phyloP scores from a whole-genome alignment of 805 yeast genomes.

The Ogataea nonfermentans region DNA sequence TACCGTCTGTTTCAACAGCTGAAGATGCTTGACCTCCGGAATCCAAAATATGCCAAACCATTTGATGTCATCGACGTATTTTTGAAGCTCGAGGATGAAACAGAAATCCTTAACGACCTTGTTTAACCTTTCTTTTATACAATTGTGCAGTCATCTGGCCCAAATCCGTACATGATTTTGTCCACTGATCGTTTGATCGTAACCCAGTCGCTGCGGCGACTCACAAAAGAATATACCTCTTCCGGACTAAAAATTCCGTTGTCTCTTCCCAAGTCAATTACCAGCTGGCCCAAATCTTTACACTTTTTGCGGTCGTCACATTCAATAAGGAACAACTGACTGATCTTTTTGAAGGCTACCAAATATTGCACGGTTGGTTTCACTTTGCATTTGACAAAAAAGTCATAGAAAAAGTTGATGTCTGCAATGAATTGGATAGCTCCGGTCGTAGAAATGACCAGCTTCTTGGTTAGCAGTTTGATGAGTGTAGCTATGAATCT shows the following conservation, averaged over 20 bases:
- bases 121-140: slow-evolving; percentile 36
- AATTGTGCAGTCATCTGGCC: slow-evolving; percentile 70
- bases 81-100: slow-evolving; percentile 25
- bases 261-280: slow-evolving; percentile 80
- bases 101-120: slow-evolving; percentile 18
- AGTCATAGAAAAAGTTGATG: slow-evolving; percentile 73
- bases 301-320: slow-evolving; percentile 63
- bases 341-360: slow-evolving; percentile 78
- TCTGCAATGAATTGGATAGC: slow-evolving; percentile 82
- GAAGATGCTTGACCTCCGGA: slow-evolving; percentile 4
- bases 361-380: slow-evolving; percentile 73
- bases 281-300: slow-evolving; percentile 77
- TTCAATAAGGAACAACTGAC: slow-evolving; percentile 73
- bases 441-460: slow-evolving; percentile 72
- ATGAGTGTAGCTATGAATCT: slow-evolving; percentile 75
- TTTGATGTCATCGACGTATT: slow-evolving; percentile 21
- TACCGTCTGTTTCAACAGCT: slow-evolving; percentile 9
- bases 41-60: slow-evolving; percentile 3
- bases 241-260: slow-evolving; percentile 90
- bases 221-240: slow-evolving; percentile 90
- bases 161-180: slow-evolving; percentile 91
- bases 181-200: slow-evolving; percentile 76
- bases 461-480: slow-evolving; percentile 68
- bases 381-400: slow-evolving; percentile 59
- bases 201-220: slow-evolving; percentile 84